Evolutionary conservation across 176 grass and related monocot genomes (phyloP).

Genomic region (Chrysopogon serrulatus): DNA sequence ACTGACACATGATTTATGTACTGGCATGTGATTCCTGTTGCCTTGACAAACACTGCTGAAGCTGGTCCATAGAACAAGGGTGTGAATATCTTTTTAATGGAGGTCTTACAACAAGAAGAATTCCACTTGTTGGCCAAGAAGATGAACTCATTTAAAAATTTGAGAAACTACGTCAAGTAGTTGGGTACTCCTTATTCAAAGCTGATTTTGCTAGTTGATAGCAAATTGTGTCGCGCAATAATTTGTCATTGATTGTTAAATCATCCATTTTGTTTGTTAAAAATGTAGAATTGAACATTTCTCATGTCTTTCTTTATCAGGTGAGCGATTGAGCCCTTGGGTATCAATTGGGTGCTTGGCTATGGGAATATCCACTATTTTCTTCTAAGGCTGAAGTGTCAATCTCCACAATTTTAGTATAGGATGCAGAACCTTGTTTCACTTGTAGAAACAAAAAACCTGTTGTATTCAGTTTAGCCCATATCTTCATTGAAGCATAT

Average conservation of each 20-base stretch:
- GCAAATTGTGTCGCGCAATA: neutral
- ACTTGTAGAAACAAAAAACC: neutral
- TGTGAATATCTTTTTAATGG: neutral
- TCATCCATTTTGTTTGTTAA: neutral
- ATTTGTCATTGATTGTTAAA: neutral
- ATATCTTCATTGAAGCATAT: neutral
- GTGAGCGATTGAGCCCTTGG: constrained; percentile 68
- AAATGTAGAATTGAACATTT: neutral
- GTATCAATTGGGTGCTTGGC: constrained; percentile 55
- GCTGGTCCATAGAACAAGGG: neutral
- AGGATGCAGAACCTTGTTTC: neutral
- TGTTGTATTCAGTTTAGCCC: constrained; percentile 12
- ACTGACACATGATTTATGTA: no score
- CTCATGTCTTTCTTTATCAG: constrained; percentile 7
- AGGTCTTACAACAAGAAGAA: neutral
- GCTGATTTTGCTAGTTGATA: neutral
- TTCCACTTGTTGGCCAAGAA: neutral
- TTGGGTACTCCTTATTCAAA: no score
- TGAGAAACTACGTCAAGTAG: neutral
- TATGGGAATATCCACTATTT: constrained; percentile 53
- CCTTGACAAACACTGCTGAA: neutral
- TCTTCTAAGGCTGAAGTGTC: constrained; percentile 30
- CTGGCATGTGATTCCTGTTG: neutral
- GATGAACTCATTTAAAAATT: neutral
- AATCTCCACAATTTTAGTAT: neutral